Base-by-base conservation (phyloP, 768 basidiomycete genomes). In the Amanita phalloides region DNA sequence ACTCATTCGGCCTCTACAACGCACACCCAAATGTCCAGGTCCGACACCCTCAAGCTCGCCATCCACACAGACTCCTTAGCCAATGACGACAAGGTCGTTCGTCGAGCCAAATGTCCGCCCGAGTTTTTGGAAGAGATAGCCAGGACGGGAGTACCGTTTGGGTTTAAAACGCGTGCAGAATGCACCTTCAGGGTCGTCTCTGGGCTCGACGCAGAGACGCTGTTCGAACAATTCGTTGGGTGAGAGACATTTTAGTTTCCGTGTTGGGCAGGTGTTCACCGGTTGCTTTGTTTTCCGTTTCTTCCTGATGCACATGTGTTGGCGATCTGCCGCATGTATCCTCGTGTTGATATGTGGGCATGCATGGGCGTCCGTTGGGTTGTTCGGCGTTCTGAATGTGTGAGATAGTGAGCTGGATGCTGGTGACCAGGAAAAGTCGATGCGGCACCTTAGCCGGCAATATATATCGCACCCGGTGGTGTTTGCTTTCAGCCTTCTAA, bases 41-140 rank as follows among this genome's bases (percentile, higher is more conserved):
- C 51, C 7, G 25, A 45, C 43, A 52, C 51, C 8, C 51, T 52
- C 44, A 52, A 45, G 35, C 6, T 45, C 3, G 43, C 51, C 32
- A 52, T 52, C 32, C 38, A 13, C 10, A 33, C 38, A 14, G 43
- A 32, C 17, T 6, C 38, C 6, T 30, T 2, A 9, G 25, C 35
- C 26, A 14, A 28, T 0, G 3, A 39, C 6, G 4, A 9, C 41
- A 51, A 51, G 41, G 28, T 39, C 3, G 17, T 33, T 35, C 71
- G 73, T 47, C 71, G 70, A 37, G 70, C 68, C 20, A 63, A 65
- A 50, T 77, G 74, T 54, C 56, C 68, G 8, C 71, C 73, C 14
- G 75, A 74, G 56, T 77, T 72, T 54, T 56, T 76, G 57, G 68
- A 71, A 52, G 67, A 69, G 45, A 62, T 72, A 48, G 66, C 72